Percentiles rank a stretch among this genome's conserved stretches.
phyloP scores from a whole-genome alignment of 2,329 filamentous ascomycete species.

The Epichloe sibirici region DNA sequence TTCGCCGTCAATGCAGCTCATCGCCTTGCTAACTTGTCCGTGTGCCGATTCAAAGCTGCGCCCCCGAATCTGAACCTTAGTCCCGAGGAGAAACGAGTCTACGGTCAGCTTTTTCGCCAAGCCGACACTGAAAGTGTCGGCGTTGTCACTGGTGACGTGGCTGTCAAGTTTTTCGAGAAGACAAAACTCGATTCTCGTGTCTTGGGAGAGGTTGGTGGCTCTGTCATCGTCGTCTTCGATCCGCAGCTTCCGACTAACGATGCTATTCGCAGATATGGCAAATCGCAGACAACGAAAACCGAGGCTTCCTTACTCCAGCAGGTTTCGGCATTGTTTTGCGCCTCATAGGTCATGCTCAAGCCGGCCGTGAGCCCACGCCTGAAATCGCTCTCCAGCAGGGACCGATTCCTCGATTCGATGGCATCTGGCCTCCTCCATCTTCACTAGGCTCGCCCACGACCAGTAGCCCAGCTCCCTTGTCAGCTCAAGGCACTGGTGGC shows the following conservation, averaged over 20 bases:
- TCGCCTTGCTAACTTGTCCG: conserved; percentile 6
- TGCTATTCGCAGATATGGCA: conserved; percentile 72
- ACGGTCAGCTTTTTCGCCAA: conserved; percentile 83
- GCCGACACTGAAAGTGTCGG: conserved; percentile 86
- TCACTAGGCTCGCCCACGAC: conserved; percentile 25
- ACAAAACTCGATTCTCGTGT: conserved; percentile 77
- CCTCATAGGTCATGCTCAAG: conserved; percentile 92
- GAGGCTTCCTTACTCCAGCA: conserved; percentile 80
- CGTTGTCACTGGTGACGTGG: conserved; percentile 89
- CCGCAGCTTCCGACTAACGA: conserved; percentile 4
- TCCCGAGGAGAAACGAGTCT: conserved; percentile 84
- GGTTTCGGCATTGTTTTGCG: conserved; percentile 89
- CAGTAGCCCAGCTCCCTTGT: conserved; percentile 30
- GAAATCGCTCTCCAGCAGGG: conserved; percentile 77
- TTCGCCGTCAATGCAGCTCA: background rate
- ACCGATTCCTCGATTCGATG: conserved; percentile 87
- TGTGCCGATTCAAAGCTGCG: conserved; percentile 26
- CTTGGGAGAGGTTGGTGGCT: conserved; percentile 63
- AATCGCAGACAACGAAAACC: conserved; percentile 93
- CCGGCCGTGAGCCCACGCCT: conserved; percentile 64
- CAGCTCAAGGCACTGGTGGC: conserved; percentile 48
- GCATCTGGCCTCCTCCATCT: conserved; percentile 32
- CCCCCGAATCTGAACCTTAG: conserved; percentile 74
- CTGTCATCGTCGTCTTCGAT: background rate
- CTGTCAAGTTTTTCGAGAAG: conserved; percentile 96